These are phyloP conservation scores for Candida ovalis DNA, from an alignment of 805 yeast species.

Conservation along the genomic window DNA sequence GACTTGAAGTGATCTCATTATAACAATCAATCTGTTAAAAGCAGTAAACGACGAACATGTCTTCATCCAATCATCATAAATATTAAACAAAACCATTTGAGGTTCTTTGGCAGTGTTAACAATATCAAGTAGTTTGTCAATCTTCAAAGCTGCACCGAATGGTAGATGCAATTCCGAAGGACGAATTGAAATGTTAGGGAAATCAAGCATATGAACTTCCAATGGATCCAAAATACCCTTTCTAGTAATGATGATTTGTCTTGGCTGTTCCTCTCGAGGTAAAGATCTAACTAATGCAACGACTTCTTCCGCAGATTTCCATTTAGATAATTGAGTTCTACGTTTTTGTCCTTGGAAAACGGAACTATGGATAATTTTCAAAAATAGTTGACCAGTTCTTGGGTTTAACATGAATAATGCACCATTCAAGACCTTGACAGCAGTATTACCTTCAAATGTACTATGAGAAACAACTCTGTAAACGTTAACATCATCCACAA, in stretches of 20 bases:
- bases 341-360: conserved; percentile 98
- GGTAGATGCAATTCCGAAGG: conserved; percentile 89
- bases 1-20: conserved; percentile 79
- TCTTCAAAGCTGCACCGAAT: conserved; percentile 77
- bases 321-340: conserved; percentile 86
- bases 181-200: conserved; percentile 85
- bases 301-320: conserved; percentile 98
- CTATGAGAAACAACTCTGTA: conserved; percentile 89
- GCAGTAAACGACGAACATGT: conserved; percentile 87
- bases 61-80: conserved; percentile 93
- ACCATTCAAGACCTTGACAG: conserved; percentile 92
- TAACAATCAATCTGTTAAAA: conserved; percentile 77
- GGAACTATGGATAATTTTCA: conserved; percentile 87
- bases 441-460: conserved; percentile 88
- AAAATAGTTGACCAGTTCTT: conserved; percentile 80
- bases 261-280: conserved; percentile 93
- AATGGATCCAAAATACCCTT: conserved; percentile 91
- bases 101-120: conserved; percentile 88
- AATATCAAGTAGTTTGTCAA: conserved; percentile 73
- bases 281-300: conserved; percentile 85
- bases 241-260: conserved; percentile 84
- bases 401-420: conserved; percentile 89
- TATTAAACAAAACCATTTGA: conserved; percentile 83
- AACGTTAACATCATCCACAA: conserved; percentile 92
- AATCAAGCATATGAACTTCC: conserved; percentile 95